A percentile compares a stretch with the other conserved stretches of the same genome.
These are phyloP conservation scores for Heliocybe sulcata DNA, from an alignment of 1,284 basidiomycete species.

Conservation along the genomic window DNA sequence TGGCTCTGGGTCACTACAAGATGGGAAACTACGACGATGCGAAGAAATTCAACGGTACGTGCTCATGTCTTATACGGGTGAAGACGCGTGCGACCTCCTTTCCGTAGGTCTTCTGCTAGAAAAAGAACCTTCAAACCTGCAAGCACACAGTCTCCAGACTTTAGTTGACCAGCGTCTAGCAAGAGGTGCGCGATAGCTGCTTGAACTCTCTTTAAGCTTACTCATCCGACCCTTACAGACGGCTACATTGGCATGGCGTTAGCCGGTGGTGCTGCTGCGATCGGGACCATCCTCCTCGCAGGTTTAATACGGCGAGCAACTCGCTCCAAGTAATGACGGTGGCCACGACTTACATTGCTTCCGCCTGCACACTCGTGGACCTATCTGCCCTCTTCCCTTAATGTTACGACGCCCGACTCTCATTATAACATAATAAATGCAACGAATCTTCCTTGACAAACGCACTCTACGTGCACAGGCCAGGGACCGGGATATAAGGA, in stretches of 20 bases:
- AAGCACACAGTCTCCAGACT: constrained; percentile 79
- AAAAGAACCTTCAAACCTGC: constrained; percentile 92
- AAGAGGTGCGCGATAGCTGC: constrained; percentile 51
- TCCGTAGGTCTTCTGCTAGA: constrained; percentile 49
- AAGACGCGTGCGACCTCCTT: neutral
- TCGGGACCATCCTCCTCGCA: constrained; percentile 80
- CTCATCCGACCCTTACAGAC: constrained; percentile 39
- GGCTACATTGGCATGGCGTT: constrained; percentile 94
- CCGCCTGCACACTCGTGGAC: neutral
- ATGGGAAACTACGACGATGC: constrained; percentile 95
- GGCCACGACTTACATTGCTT: constrained; percentile 2
- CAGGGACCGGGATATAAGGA: neutral
- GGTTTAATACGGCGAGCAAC: constrained; percentile 80
- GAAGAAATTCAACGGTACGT: constrained; percentile 85
- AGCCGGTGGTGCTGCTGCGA: constrained; percentile 82
- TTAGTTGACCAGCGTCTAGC: constrained; percentile 88
- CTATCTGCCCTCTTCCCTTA: neutral
- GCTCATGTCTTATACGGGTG: neutral
- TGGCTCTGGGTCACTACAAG: constrained; percentile 96
- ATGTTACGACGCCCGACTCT: neutral
- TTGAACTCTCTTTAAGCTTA: neutral
- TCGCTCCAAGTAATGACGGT: constrained; percentile 46
- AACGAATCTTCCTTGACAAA: neutral
- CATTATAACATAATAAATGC: neutral
- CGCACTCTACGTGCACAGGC: neutral